Percentiles rank a stretch among this genome's conserved stretches.
These are phyloP conservation scores for Aphanomyces stellatus DNA, from an alignment of 352 stramenopile species.

Conservation along the genomic window DNA sequence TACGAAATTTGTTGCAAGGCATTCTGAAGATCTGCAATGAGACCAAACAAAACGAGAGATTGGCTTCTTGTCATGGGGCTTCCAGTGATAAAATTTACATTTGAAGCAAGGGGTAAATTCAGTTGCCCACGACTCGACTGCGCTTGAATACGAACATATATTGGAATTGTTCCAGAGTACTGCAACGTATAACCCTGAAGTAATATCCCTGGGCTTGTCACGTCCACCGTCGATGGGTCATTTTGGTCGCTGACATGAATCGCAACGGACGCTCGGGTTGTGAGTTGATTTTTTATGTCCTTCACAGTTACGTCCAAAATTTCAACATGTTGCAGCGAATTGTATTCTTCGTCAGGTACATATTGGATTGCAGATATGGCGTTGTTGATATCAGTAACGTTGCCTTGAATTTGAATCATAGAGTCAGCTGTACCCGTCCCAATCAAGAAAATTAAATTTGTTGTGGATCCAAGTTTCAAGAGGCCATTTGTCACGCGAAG, in stretches of 20 bases:
- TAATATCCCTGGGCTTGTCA: not conserved
- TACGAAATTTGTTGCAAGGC: slow-evolving; percentile 43
- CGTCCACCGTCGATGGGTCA: not conserved
- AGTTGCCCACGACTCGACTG: slow-evolving; percentile 49
- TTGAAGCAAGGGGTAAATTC: slow-evolving; percentile 26
- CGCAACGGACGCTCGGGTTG: not conserved
- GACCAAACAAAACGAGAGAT: slow-evolving; percentile 32
- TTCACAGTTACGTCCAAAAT: slow-evolving; percentile 27
- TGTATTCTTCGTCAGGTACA: slow-evolving; percentile 60
- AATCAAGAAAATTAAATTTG: not conserved
- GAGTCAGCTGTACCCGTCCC: slow-evolving; percentile 27
- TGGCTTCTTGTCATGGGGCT: slow-evolving; percentile 23
- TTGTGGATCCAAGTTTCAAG: not conserved
- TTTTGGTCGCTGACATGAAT: slow-evolving; percentile 8
- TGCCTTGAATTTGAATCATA: slow-evolving; percentile 44
- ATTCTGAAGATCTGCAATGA: slow-evolving; percentile 25
- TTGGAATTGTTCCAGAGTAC: not conserved
- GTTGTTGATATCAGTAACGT: slow-evolving; percentile 43
- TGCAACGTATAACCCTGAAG: slow-evolving; percentile 14
- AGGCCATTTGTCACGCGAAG: not conserved
- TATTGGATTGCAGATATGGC: slow-evolving; percentile 74
- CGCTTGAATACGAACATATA: slow-evolving; percentile 38
- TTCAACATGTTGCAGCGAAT: slow-evolving; percentile 51
- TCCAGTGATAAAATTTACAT: slow-evolving; percentile 23
- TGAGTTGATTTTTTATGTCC: not conserved